A percentile compares a stretch with the other conserved stretches of the same genome.
phyloP scores from a whole-genome alignment of 1,284 basidiomycete species.

The Naganishia sp. region DNA sequence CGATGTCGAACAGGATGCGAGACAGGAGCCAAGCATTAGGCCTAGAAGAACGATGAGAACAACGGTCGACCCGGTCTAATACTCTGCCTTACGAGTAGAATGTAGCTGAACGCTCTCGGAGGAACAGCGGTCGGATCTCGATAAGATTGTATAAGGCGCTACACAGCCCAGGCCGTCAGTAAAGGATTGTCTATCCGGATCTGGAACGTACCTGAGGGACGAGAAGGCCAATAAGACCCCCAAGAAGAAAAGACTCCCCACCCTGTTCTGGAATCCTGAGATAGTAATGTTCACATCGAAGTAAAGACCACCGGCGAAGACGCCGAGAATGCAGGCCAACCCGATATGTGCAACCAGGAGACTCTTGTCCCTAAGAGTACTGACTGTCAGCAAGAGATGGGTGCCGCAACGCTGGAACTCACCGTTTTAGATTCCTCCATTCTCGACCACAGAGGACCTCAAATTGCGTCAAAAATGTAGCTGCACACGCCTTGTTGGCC shows the following conservation, averaged over 20 bases:
- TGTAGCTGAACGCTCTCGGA: constrained; percentile 75
- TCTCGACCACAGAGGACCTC: constrained; percentile 75
- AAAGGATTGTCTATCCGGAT: background rate
- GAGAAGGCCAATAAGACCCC: constrained; percentile 84
- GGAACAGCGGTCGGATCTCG: constrained; percentile 75
- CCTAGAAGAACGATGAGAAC: constrained; percentile 49
- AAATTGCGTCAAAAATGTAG: constrained; percentile 83
- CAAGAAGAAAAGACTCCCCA: constrained; percentile 88
- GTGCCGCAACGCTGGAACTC: constrained; percentile 29
- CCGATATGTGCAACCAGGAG: constrained; percentile 74
- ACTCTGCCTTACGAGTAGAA: constrained; percentile 61
- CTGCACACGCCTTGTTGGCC: constrained; percentile 38
- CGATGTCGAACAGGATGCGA: constrained; percentile 76
- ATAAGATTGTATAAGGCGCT: constrained; percentile 81
- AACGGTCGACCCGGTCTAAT: background rate
- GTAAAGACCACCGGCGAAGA: constrained; percentile 79
- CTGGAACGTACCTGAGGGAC: constrained; percentile 60
- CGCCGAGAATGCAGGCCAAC: constrained; percentile 69
- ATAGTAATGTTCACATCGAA: constrained; percentile 75
- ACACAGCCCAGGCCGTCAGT: background rate
- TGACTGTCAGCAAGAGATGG: background rate
- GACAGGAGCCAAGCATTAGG: constrained; percentile 85
- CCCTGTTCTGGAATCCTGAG: constrained; percentile 85
- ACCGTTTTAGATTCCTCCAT: constrained; percentile 76
- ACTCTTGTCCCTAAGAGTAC: constrained; percentile 66